Base-by-base conservation (phyloP, 352 stramenopile genomes). In the Peronospora belbahrii region DNA sequence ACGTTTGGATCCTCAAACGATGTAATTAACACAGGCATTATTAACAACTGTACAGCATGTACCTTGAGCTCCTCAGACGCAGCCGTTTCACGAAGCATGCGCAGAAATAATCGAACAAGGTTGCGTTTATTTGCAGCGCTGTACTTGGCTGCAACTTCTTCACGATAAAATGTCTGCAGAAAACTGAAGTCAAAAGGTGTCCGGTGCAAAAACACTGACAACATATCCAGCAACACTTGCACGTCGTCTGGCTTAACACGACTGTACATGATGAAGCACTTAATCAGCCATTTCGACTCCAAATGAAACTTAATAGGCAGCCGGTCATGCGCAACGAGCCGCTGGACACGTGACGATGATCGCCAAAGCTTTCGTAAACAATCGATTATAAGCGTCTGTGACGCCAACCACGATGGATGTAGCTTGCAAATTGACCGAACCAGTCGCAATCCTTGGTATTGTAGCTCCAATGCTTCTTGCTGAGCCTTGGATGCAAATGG, bases 181-280 rank as follows among this genome's bases (percentile, higher is more conserved):
- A 98, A 98, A 18, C 77, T 92, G 45, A 97, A 98, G 62, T 98
- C 95, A 35, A 96, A 83, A 6, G 84, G 84, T 23, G 82, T 91
- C 23, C 81, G 91, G 42, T 98, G 87, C 31, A 98, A 44, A 50
- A 98, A 98, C 11, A 97, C 88, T 1, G 77, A 79, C 5, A 98
- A 70, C 65, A 98, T 83, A 31, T 98, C 95, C 51, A 98, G 85
- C 30, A 98, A 67, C 30, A 98, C 76, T 64, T 98, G 92, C 2
- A 97, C 85, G 53, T 98, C 93, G 18, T 95, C 79, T n/a, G 83
- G 83, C 58, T 96, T 93, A 2, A 70, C 68, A 45, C 85, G 79
- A 37, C 88, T 94, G 71, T 98, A 98, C 23, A 76, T 77, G 14
- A 98, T 86, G 31, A 99, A 70, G 59, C 96, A 97, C 56, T 96